These are phyloP conservation scores for Tetradesmus obliquus DNA, from an alignment of 139 green algal genomes.

Conservation along the genomic window DNA sequence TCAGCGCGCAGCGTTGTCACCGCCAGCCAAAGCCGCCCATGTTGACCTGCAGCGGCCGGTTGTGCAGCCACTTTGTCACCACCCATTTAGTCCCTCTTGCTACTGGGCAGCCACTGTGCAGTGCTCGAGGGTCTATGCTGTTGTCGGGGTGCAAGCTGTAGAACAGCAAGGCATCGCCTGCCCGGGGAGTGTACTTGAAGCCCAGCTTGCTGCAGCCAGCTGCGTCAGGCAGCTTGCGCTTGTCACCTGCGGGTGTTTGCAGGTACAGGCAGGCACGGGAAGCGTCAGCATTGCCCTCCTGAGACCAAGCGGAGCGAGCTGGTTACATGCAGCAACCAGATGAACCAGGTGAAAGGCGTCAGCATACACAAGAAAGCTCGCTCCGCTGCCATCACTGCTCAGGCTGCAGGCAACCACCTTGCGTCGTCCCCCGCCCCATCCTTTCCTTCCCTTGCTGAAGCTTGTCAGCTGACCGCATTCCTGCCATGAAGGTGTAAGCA, in stretches of 20 bases:
- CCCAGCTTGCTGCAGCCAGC: background rate
- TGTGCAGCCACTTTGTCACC: conserved; percentile 64
- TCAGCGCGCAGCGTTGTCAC: background rate
- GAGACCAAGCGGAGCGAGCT: no score
- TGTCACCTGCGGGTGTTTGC: background rate
- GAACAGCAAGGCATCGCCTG: conserved; percentile 89
- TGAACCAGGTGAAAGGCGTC: no score
- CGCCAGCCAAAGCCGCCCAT: background rate
- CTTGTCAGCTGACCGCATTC: no score
- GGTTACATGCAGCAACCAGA: no score
- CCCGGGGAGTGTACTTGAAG: conserved; percentile 69
- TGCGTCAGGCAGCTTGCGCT: background rate
- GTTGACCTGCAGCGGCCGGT: conserved; percentile 20
- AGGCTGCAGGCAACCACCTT: no score
- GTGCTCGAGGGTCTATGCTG: conserved; percentile 54
- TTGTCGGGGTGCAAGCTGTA: conserved; percentile 62
- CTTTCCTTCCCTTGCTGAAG: no score
- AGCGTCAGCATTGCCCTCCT: no score
- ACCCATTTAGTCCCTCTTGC: conserved; percentile 60
- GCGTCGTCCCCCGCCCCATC: no score
- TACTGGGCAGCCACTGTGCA: conserved; percentile 76
- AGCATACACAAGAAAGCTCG: no score
- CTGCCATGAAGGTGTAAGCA: no score
- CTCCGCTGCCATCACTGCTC: no score
- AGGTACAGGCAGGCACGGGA: no score